These are phyloP conservation scores for Neurospora sp. DNA, from an alignment of 495 filamentous ascomycete species.

Conservation along the genomic window DNA sequence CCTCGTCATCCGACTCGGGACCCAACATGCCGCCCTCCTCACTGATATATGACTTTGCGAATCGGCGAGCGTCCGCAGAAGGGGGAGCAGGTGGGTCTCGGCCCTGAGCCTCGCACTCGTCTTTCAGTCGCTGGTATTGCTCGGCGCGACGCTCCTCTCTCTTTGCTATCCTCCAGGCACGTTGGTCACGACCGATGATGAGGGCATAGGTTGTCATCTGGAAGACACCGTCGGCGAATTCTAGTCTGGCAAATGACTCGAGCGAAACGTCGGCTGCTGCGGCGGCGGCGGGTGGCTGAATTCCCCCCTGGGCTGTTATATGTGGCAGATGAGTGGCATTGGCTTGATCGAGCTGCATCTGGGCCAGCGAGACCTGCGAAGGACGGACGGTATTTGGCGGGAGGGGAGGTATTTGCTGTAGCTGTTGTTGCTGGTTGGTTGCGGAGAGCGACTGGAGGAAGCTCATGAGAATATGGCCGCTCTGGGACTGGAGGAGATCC, in stretches of 20 bases:
- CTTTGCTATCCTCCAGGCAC: conserved; percentile 33
- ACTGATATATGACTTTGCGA: conserved; percentile 43
- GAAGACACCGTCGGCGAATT: conserved; percentile 41
- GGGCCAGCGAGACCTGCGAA: conserved; percentile 18
- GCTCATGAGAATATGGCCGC: conserved; percentile 14
- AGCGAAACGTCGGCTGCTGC: conserved; percentile 22
- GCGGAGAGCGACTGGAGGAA: conserved; percentile 10
- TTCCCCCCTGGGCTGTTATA: conserved; percentile 1
- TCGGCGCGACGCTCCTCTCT: conserved; percentile 30
- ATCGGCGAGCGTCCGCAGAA: conserved; percentile 29
- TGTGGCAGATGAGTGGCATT: neutral
- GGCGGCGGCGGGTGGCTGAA: conserved; percentile 9
- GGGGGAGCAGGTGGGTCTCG: conserved; percentile 30
- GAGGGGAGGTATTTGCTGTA: conserved; percentile 3
- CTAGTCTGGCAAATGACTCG: conserved; percentile 41
- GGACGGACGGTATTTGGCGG: conserved; percentile 21
- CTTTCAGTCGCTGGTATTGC: conserved; percentile 24
- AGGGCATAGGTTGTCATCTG: conserved; percentile 43
- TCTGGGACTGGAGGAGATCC: conserved; percentile 9
- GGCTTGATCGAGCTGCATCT: conserved; percentile 6
- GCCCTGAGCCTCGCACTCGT: conserved; percentile 28
- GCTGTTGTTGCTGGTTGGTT: conserved; percentile 6
- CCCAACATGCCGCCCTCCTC: conserved; percentile 43
- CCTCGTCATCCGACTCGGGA: conserved; percentile 37
- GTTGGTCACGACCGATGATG: conserved; percentile 39